These are phyloP conservation scores for Pseudozyma hubeiensis DNA, from an alignment of 1,284 basidiomycete species.

Conservation along the genomic window DNA sequence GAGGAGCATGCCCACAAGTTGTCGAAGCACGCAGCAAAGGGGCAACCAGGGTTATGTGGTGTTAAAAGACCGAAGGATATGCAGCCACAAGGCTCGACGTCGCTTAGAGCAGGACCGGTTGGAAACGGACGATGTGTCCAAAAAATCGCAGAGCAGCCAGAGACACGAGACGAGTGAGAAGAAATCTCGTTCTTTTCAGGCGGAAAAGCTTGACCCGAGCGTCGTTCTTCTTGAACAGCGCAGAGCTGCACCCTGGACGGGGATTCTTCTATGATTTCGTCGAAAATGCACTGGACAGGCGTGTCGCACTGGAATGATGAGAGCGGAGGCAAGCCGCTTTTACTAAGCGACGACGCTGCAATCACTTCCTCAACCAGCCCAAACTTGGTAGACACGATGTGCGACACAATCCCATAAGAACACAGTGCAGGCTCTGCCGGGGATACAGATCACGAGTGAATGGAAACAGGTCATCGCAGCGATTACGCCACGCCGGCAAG, in stretches of 20 bases:
- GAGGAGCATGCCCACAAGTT: conserved; percentile 51
- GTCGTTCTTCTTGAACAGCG: conserved; percentile 1
- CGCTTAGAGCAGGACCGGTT: conserved; percentile 1
- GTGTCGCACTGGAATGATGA: background rate
- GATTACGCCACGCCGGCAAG: too few relatives aligned
- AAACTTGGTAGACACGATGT: too few relatives aligned
- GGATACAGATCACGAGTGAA: too few relatives aligned
- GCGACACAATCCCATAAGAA: too few relatives aligned
- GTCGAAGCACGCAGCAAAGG: background rate
- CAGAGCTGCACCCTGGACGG: conserved; percentile 5
- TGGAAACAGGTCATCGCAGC: too few relatives aligned
- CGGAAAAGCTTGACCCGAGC: conserved; percentile 21
- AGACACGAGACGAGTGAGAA: background rate
- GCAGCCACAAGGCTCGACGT: conserved; percentile 1
- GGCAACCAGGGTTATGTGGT: background rate
- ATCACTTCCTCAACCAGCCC: too few relatives aligned
- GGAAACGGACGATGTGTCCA: background rate
- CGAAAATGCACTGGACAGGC: too few relatives aligned
- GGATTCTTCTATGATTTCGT: background rate
- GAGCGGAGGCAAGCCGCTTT: conserved; percentile 18
- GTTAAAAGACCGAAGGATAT: background rate
- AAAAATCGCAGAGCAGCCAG: background rate
- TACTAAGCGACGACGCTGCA: conserved; percentile 1
- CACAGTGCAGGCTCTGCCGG: too few relatives aligned
- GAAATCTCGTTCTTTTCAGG: conserved; percentile 5